Conservation (phyloP, 2,329 filamentous ascomycete species). For the Cladophialophora carrionii region DNA sequence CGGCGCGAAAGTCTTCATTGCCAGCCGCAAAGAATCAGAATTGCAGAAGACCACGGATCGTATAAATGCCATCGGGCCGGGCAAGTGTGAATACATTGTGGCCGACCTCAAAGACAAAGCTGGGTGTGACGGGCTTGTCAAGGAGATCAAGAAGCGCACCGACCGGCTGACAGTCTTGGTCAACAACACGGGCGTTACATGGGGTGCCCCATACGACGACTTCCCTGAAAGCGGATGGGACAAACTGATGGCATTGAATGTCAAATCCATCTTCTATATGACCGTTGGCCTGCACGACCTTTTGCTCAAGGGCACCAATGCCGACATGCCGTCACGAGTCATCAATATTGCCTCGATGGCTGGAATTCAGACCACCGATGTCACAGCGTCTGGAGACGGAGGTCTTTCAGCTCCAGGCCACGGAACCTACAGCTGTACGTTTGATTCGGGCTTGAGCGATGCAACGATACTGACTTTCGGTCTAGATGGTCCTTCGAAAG, state of each 20-base stretch:
- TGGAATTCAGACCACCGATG: conserved; percentile 50
- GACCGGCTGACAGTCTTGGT: conserved; percentile 53
- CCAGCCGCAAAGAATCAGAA: conserved; percentile 57
- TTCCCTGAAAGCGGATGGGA: conserved; percentile 63
- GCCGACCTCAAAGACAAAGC: conserved; percentile 58
- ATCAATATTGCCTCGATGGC: conserved; percentile 60
- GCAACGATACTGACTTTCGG: conserved; percentile 7
- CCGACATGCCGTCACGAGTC: conserved; percentile 52
- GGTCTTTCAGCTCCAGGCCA: conserved; percentile 57
- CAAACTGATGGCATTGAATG: conserved; percentile 59
- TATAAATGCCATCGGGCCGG: conserved; percentile 57
- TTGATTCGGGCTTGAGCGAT: background rate
- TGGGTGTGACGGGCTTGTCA: conserved; percentile 53
- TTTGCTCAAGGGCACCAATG: conserved; percentile 52
- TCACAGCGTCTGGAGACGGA: conserved; percentile 52
- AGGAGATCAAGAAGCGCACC: conserved; percentile 52
- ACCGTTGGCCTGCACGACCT: conserved; percentile 53
- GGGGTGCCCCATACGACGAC: conserved; percentile 61
- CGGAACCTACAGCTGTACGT: conserved; percentile 54
- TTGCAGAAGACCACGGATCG: conserved; percentile 53
- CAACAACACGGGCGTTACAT: conserved; percentile 56
- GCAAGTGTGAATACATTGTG: conserved; percentile 55
- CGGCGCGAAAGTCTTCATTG: conserved; percentile 58
- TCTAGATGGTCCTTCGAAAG: conserved; percentile 56
- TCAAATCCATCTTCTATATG: conserved; percentile 57